These are phyloP conservation scores for Apiotrichum porosum DNA, from an alignment of 1,284 basidiomycete genomes.

Conservation along the genomic window DNA sequence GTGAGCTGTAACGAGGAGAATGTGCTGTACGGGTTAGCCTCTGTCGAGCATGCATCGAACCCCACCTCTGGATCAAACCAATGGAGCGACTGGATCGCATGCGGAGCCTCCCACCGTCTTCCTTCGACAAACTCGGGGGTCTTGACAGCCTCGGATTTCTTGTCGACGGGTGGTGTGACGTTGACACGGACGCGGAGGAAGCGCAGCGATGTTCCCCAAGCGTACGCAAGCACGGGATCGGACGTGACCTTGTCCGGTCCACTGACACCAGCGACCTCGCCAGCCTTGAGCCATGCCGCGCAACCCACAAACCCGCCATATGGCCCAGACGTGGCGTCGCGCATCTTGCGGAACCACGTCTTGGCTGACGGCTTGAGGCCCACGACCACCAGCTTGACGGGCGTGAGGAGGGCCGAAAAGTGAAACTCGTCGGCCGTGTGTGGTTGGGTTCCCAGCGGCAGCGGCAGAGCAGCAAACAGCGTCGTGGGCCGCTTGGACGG, in stretches of 20 bases:
- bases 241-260: constrained; percentile 13
- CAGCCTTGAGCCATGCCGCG: constrained; percentile 68
- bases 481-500: constrained; percentile 53
- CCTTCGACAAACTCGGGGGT: constrained; percentile 44
- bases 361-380: constrained; percentile 86
- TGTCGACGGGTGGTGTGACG: constrained; percentile 1
- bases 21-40: no score
- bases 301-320: constrained; percentile 57
- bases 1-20: constrained; percentile 54
- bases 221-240: constrained; percentile 70
- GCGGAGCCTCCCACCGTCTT: constrained; percentile 39
- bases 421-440: constrained; percentile 81
- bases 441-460: constrained; percentile 71
- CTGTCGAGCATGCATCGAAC: no score
- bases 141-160: constrained; percentile 13
- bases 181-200: constrained; percentile 56
- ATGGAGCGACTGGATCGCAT: constrained; percentile 46
- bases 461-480: constrained; percentile 70
- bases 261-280: constrained; percentile 18
- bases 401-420: constrained; percentile 80
- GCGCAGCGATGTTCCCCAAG: constrained; percentile 67
- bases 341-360: constrained; percentile 82
- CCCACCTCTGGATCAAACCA: constrained; percentile 53
- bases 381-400: constrained; percentile 85
- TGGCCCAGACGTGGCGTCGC: constrained; percentile 51